Conservation (phyloP, 1,284 basidiomycete species). For the Austroboletus novae-zelandiae region DNA sequence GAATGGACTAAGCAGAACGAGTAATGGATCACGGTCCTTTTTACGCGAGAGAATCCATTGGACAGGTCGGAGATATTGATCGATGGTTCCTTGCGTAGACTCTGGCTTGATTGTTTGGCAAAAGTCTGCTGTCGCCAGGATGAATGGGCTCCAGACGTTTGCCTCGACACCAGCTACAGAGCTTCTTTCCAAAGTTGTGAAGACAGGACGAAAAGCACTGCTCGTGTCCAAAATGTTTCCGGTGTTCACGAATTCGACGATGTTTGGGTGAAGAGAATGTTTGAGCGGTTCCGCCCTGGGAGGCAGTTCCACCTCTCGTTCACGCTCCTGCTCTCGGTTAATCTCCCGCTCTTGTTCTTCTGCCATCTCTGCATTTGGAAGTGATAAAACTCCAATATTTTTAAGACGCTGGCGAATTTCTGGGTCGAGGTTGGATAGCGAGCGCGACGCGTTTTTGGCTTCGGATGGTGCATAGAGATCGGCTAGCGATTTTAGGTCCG, state of each 20-base stretch:
- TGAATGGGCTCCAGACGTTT: neutral
- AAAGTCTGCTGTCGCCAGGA: neutral
- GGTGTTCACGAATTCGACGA: neutral
- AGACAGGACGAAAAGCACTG: too few species aligned
- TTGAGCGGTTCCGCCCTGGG: neutral
- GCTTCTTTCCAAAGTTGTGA: neutral
- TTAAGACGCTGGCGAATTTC: neutral
- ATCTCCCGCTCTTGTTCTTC: neutral
- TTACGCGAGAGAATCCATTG: neutral
- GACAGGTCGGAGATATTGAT: too few species aligned
- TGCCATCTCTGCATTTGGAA: neutral
- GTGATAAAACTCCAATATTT: neutral
- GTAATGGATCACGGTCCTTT: too few species aligned
- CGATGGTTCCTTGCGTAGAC: too few species aligned
- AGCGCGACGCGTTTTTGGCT: neutral
- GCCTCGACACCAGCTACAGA: neutral
- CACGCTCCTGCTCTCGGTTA: neutral
- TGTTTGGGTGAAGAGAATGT: neutral
- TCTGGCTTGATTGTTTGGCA: too few species aligned
- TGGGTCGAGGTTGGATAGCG: neutral
- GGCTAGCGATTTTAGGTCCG: neutral
- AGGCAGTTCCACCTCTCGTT: conserved; percentile 2
- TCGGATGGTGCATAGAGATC: neutral
- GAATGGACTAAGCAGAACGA: too few species aligned
- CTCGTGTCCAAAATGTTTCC: neutral